Percentiles rank a stretch among this genome's conserved stretches.
Evolutionary conservation across 2,329 filamentous ascomycete genomes (phyloP).

Genomic region (Alternaria metachromatica): DNA sequence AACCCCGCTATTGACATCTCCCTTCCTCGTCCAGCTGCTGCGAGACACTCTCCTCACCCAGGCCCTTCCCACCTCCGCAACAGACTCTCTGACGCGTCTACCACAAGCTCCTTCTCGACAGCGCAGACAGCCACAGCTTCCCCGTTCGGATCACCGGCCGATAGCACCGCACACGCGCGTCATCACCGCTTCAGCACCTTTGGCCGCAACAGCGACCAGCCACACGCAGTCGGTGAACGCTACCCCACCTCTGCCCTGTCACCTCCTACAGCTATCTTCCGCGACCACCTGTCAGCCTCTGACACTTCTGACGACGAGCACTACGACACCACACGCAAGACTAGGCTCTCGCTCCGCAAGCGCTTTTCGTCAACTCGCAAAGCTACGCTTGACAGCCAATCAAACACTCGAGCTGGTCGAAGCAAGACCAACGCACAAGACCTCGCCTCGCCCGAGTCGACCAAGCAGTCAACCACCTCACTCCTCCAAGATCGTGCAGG

Average conservation of each 20-base stretch:
- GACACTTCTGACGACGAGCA: slow-evolving; percentile 40
- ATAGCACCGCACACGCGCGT: slow-evolving; percentile 19
- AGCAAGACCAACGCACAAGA: slow-evolving; percentile 21
- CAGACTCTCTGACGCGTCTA: slow-evolving; percentile 35
- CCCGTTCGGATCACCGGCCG: slow-evolving; percentile 18
- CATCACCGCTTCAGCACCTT: slow-evolving; percentile 31
- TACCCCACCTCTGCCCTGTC: slow-evolving; percentile 57
- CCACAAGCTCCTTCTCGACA: slow-evolving; percentile 27
- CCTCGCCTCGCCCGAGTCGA: slow-evolving; percentile 20
- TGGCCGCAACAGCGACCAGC: slow-evolving; percentile 31
- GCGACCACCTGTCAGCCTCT: slow-evolving; percentile 31
- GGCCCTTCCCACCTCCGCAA: slow-evolving; percentile 41
- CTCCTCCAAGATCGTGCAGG: slow-evolving; percentile 26
- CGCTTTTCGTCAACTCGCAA: slow-evolving; percentile 32
- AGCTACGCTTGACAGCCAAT: slow-evolving; percentile 12
- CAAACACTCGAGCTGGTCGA: slow-evolving; percentile 13
- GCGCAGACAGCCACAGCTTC: slow-evolving; percentile 20
- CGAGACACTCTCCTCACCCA: slow-evolving; percentile 34
- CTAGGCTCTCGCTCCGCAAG: slow-evolving; percentile 28
- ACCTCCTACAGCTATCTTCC: slow-evolving; percentile 46
- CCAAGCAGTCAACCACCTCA: slow-evolving; percentile 13
- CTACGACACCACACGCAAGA: slow-evolving; percentile 28
- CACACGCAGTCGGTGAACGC: slow-evolving; percentile 54
- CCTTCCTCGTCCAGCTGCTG: slow-evolving; percentile 44
- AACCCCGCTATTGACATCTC: slow-evolving; percentile 50